A percentile compares a stretch with the other conserved stretches of the same genome.
These are phyloP conservation scores for Aspergillus proliferans DNA, from an alignment of 2,329 filamentous ascomycete species.

Conservation along the genomic window DNA sequence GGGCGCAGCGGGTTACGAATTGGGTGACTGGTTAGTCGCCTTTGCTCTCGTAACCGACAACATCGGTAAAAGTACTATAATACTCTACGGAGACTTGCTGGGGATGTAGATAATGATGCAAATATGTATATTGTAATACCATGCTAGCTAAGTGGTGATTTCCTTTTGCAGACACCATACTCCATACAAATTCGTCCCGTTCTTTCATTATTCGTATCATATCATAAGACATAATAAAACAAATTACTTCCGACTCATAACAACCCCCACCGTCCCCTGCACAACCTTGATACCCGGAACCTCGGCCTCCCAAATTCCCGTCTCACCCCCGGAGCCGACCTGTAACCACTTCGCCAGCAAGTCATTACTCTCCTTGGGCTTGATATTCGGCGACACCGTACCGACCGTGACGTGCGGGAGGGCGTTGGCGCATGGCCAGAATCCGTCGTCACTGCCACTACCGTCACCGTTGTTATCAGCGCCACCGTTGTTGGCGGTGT, in stretches of 20 bases:
- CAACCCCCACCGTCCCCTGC: slow-evolving; percentile 49
- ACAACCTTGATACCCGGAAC: slow-evolving; percentile 52
- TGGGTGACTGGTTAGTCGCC: slow-evolving; percentile 69
- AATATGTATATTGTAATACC: no score
- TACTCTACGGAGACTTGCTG: background rate
- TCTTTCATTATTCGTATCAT: slow-evolving; percentile 3
- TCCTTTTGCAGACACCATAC: background rate
- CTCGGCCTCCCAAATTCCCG: slow-evolving; percentile 50
- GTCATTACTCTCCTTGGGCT: slow-evolving; percentile 92
- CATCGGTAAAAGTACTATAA: background rate
- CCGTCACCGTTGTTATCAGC: background rate
- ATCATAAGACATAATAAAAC: background rate
- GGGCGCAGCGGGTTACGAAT: slow-evolving; percentile 72
- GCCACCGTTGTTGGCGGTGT: slow-evolving; percentile 35
- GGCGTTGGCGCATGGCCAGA: slow-evolving; percentile 66
- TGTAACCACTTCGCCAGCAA: slow-evolving; percentile 70
- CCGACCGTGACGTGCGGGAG: slow-evolving; percentile 87
- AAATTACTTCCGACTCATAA: slow-evolving; percentile 31
- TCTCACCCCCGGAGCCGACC: slow-evolving; percentile 45
- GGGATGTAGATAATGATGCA: no score
- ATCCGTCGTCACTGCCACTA: no score
- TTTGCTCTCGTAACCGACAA: background rate
- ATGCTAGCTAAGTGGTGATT: background rate
- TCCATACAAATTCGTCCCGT: background rate
- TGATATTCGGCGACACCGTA: slow-evolving; percentile 66